Evolutionary conservation across 2,329 filamentous ascomycete genomes (phyloP).

Genomic region (Aaosphaeria arxii): DNA sequence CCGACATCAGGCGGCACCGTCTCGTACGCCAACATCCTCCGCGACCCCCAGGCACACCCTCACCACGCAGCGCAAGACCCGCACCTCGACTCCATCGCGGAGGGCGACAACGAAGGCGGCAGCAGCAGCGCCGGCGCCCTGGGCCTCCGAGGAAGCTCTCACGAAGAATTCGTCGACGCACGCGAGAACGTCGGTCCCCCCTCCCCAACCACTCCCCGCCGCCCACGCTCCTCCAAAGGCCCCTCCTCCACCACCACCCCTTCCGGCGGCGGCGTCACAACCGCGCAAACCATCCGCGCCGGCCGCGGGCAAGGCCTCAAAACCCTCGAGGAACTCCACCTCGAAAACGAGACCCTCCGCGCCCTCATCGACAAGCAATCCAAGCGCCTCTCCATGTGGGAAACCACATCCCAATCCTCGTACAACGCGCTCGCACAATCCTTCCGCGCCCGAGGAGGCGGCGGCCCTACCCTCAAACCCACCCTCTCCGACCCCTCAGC

Average conservation of each 20-base stretch:
- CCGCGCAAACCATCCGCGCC: conserved; percentile 27
- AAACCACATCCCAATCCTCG: conserved; percentile 85
- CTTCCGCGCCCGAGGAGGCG: conserved; percentile 41
- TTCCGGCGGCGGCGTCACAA: conserved; percentile 12
- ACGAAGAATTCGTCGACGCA: conserved; percentile 86
- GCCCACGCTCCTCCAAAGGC: conserved; percentile 30
- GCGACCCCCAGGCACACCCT: conserved; percentile 27
- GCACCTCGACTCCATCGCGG: conserved; percentile 31
- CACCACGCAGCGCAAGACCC: conserved; percentile 49
- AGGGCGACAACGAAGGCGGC: conserved; percentile 36
- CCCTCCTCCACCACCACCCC: conserved; percentile 2
- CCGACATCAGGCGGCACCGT: conserved; percentile 87
- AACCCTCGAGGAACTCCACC: conserved; percentile 80
- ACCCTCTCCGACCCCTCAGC: conserved; percentile 20
- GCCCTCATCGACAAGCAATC: conserved; percentile 82
- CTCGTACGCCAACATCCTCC: conserved; percentile 85
- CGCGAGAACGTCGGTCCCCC: conserved; percentile 59
- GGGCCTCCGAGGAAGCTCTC: conserved; percentile 26
- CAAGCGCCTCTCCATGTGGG: conserved; percentile 86
- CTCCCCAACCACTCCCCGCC: conserved; percentile 42
- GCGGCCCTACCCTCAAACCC: conserved; percentile 3
- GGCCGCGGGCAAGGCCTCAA: conserved; percentile 49
- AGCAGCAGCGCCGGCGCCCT: too few species aligned
- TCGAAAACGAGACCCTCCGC: conserved; percentile 85
- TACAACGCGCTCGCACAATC: conserved; percentile 85